Conservation (phyloP, 2,329 filamentous ascomycete genomes). For the Fusarium tupiense region DNA sequence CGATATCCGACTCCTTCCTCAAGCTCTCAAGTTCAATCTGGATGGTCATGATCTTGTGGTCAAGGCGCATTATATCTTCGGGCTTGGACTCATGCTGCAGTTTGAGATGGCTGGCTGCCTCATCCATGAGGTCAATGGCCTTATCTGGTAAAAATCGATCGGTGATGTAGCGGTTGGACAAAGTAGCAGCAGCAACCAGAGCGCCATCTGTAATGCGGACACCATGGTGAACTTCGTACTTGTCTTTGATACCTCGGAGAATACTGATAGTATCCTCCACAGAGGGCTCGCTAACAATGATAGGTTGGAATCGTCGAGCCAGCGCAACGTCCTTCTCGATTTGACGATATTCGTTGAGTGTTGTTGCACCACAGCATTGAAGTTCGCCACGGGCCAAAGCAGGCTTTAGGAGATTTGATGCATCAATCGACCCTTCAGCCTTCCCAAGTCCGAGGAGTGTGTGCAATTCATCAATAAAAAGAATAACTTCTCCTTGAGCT, state of each 20-base stretch:
- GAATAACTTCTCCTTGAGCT: constrained; percentile 86
- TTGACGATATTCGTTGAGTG: constrained; percentile 86
- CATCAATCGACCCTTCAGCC: constrained; percentile 95
- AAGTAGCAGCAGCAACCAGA: constrained; percentile 88
- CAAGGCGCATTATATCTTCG: constrained; percentile 89
- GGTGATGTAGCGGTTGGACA: constrained; percentile 96
- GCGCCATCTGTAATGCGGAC: constrained; percentile 94
- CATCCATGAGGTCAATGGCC: constrained; percentile 95
- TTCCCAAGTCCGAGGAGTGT: constrained; percentile 92
- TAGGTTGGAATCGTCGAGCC: constrained; percentile 92
- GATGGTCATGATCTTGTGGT: constrained; percentile 96
- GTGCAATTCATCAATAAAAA: constrained; percentile 96
- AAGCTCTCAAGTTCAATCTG: constrained; percentile 96
- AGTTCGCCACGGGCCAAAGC: constrained; percentile 91
- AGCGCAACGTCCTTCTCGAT: constrained; percentile 98
- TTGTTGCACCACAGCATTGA: constrained; percentile 95
- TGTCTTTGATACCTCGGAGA: constrained; percentile 93
- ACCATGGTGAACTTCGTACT: constrained; percentile 97
- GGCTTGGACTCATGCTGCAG: constrained; percentile 97
- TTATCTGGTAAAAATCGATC: constrained; percentile 97
- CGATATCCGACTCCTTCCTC: constrained; percentile 91
- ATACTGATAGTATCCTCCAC: constrained; percentile 96
- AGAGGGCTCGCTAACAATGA: constrained; percentile 89
- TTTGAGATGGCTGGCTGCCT: constrained; percentile 89
- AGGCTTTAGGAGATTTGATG: constrained; percentile 93